Evolutionary conservation across 805 yeast species (phyloP), one percentile per base, ranked within the genome.

Genomic region (Myxozyma udenii): DNA sequence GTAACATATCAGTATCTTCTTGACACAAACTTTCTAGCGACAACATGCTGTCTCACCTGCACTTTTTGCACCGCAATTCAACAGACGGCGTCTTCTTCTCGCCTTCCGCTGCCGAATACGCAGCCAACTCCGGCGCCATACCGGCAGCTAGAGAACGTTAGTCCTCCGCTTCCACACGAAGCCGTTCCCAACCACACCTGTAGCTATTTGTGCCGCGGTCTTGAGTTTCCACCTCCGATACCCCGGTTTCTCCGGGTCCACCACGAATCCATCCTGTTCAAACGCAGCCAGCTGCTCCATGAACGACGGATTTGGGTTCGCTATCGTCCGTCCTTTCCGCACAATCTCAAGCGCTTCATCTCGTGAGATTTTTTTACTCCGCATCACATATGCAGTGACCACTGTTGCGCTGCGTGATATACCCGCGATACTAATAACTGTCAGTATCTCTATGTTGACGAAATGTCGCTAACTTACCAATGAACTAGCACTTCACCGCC

Each of bases 391-490:
- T 0, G 97, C 95, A 44, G 87, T 81, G 33, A 84, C 82, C 14
- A 89, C 83, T 0, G 97, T 83, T 0, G 86, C 91, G 3, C 96
- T 86, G 58, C 98, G 75, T 0, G 96, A 88, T 25, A 87, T 87
- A 0, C 98, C 98, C 25, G 95, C 97, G 53, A 91, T 87, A 67
- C 95, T 87, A 28, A 85, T 78, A 81, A 72, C 1, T 78, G 71
- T n/a, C 74, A 71, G 33, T 28, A 3, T 77, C 75, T 46, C 67
- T 63, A 47, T 78, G 79, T 22, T 65, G 72, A 21, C n/a, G 25
- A 43, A 61, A 62, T 47, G 55, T 61, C 4, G 50, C 59, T n/a
- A 9, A 42, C 58, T 3, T 40, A 52, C 61, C 76, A 72, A 50
- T 73, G 76, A n/a, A 72, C 73, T 4, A 72, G 62, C 3, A 72